A percentile compares a stretch with the other conserved stretches of the same genome.
Evolutionary conservation across 2,329 filamentous ascomycete genomes (phyloP).

Genomic region (Elsinoe ampelina): DNA sequence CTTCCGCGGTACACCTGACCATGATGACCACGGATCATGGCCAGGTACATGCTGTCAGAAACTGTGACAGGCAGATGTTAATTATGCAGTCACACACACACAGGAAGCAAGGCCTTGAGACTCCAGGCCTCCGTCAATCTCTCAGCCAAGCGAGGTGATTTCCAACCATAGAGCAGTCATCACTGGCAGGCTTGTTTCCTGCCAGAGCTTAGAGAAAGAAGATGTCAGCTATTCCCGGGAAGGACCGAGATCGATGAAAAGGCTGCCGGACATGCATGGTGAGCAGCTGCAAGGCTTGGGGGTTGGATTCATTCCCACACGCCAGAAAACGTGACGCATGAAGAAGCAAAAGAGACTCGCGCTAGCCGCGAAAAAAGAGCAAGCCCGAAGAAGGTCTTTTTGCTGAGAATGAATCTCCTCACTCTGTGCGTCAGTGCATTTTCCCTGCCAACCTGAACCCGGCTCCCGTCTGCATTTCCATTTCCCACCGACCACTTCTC

Average conservation of each 20-base stretch:
- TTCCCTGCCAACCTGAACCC: background rate
- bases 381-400: no score
- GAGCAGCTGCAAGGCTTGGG: constrained; percentile 1
- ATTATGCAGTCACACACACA: background rate
- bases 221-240: background rate
- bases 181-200: background rate
- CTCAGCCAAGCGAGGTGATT: background rate
- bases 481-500: background rate
- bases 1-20: constrained; percentile 3
- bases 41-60: background rate
- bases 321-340: constrained; percentile 2
- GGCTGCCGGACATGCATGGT: background rate
- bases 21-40: background rate
- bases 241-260: constrained; percentile 6
- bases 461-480: background rate
- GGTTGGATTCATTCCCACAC: background rate
- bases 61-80: background rate
- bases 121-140: no score
- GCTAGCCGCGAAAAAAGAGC: background rate
- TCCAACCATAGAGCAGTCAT: background rate
- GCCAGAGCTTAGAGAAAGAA: background rate
- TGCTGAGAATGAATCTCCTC: no score
- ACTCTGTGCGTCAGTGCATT: background rate
- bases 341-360: constrained; percentile 5
- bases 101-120: background rate